phyloP scores from a whole-genome alignment of 2,329 filamentous ascomycete species.

The Xylariaceae sp. region DNA sequence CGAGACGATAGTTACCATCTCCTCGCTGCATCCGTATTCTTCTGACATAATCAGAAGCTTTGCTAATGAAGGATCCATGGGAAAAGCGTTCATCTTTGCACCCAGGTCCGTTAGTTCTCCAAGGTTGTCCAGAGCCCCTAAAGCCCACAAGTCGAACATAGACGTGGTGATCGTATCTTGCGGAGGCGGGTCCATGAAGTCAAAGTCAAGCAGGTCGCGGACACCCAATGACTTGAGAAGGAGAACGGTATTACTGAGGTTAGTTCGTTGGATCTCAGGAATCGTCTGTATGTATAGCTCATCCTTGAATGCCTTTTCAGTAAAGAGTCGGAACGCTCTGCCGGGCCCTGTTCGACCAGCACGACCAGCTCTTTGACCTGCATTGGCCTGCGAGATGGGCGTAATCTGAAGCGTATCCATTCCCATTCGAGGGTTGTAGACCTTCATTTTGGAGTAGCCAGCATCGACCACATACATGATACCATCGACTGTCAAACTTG shows the following conservation, averaged over 20 bases:
- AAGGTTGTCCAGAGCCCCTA: slow-evolving; percentile 88
- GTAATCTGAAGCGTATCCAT: slow-evolving; percentile 99
- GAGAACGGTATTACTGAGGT: slow-evolving; percentile 89
- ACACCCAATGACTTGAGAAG: slow-evolving; percentile 92
- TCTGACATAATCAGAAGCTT: slow-evolving; percentile 91
- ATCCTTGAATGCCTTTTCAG: slow-evolving; percentile 90
- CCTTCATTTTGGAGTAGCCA: slow-evolving; percentile 95
- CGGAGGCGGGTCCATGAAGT: slow-evolving; percentile 98
- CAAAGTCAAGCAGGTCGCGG: slow-evolving; percentile 89
- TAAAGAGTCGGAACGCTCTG: slow-evolving; percentile 90
- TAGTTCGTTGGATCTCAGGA: slow-evolving; percentile 94
- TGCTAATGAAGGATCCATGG: slow-evolving; percentile 93
- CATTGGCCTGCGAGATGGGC: slow-evolving; percentile 94
- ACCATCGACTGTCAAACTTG: slow-evolving; percentile 93
- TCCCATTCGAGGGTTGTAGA: slow-evolving; percentile 97
- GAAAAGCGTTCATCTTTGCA: slow-evolving; percentile 91
- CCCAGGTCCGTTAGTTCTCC: slow-evolving; percentile 86
- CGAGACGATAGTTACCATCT: slow-evolving; percentile 96
- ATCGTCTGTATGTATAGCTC: slow-evolving; percentile 97
- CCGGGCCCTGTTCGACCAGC: slow-evolving; percentile 92
- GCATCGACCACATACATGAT: slow-evolving; percentile 99
- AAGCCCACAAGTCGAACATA: slow-evolving; percentile 93
- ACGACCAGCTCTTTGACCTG: slow-evolving; percentile 85
- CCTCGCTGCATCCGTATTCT: slow-evolving; percentile 88
- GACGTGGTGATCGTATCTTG: slow-evolving; percentile 97